These are phyloP conservation scores for Trichoderma koningiopsis DNA, from an alignment of 2,329 filamentous ascomycete genomes.

Conservation along the genomic window DNA sequence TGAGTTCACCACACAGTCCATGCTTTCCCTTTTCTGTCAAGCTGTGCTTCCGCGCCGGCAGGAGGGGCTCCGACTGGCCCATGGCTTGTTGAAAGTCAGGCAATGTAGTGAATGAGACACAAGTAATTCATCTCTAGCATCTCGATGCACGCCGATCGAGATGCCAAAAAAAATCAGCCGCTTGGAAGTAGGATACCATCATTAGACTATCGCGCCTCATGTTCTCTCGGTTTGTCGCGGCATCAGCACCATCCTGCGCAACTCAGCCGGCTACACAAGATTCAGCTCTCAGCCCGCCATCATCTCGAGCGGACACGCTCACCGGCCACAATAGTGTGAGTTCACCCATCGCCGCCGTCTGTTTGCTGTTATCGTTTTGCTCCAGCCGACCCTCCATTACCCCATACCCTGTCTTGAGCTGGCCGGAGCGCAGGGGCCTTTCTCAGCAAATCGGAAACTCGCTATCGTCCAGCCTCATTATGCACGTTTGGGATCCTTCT, in stretches of 20 bases:
- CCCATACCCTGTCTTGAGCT: constrained; percentile 7
- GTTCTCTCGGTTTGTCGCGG: not conserved
- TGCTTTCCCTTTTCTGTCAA: constrained; percentile 5
- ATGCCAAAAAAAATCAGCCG: not conserved
- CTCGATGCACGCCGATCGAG: not conserved
- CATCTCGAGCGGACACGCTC: constrained; percentile 7
- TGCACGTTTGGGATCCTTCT: constrained; percentile 15
- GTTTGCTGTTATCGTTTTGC: not conserved
- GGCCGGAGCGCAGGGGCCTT: not conserved
- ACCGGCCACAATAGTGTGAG: constrained; percentile 2
- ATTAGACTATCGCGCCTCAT: not conserved
- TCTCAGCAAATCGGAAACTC: not conserved
- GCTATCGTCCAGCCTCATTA: constrained; percentile 9
- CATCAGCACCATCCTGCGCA: not conserved
- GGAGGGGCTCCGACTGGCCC: constrained; percentile 21
- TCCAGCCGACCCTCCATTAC: constrained; percentile 17
- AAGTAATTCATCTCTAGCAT: not conserved
- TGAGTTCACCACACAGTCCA: not conserved
- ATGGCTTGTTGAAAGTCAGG: not conserved
- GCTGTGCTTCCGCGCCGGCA: not conserved
- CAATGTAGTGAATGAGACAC: not conserved
- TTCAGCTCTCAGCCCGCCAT: constrained; percentile 19
- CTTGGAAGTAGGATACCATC: not conserved
- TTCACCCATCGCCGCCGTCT: not conserved
- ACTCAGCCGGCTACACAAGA: constrained; percentile 13